Evolutionary conservation across 805 yeast species (phyloP), one percentile per base, ranked within the genome.

Genomic region (Hanseniaspora guilliermondii): DNA sequence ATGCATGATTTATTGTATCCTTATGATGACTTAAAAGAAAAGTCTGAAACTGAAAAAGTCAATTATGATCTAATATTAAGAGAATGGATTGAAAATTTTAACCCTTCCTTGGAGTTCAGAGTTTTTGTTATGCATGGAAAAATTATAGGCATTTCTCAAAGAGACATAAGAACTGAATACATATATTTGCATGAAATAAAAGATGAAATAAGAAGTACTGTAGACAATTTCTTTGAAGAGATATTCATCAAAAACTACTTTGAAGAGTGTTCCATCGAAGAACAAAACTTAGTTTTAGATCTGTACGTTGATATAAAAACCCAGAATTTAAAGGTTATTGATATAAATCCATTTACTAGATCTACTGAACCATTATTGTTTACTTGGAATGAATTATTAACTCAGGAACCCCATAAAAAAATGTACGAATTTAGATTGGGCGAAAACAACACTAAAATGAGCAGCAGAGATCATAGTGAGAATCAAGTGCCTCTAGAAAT

Each of bases 41-140:
- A 33, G 57, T 8, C 8, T 6, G 35, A 30, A 1, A 56, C 58
- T 0, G 37, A 53, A 6, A 60, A 61, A 3, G 60, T 60, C 11
- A 60, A 73, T 6, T 78, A 73, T 57, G 94, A 87, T 60, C 68
- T 93, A 35, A 83, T 91, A 2, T 65, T 93, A 41, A 76, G 94
- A 44, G 77, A 87, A 66, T 93, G 97, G 97, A 73, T 78, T 44
- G 56, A 53, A 2, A 76, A 77, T 47, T 70, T 91, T 41, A 87
- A 86, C 59, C 97, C 97, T 0, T 87, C 97, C 0, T 70, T 88
- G 61, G 99, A 93, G 65, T 93, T 93, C 64, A 74, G 99, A 56
- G 79, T 89, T 33, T 93, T 88, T 68, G 85, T 93, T 1, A 24
- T 33, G 17, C 76, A 80, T 53, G 68, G 80, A 3, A 68, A 71